phyloP scores from a whole-genome alignment of 176 grass and related monocot species.

The Lolium perenne region DNA sequence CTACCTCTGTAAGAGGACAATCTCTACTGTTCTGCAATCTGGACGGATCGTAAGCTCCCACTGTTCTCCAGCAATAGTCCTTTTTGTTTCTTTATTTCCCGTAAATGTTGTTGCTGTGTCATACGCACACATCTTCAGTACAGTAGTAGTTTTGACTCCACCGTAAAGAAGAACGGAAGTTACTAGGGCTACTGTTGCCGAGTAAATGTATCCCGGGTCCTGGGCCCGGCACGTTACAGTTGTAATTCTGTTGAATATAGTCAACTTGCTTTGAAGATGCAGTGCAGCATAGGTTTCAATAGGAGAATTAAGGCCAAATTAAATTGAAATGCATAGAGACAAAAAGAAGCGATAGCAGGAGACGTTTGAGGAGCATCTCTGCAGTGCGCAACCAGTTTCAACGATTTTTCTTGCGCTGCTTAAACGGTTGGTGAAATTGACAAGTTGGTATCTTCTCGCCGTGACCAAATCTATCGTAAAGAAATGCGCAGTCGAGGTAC shows the following conservation, averaged over 20 bases:
- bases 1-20: not conserved
- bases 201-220: not conserved
- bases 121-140: not conserved
- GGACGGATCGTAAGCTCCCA: not conserved
- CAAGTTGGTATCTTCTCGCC: not conserved
- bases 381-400: not conserved
- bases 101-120: constrained; percentile 48
- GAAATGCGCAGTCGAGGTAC: not conserved
- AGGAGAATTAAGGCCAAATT: not conserved
- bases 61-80: constrained; percentile 37
- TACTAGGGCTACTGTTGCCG: not conserved
- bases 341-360: not conserved
- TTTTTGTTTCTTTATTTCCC: constrained; percentile 45
- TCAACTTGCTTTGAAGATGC: not conserved
- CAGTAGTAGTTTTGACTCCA: constrained; percentile 8
- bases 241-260: not conserved
- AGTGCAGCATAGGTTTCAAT: not conserved
- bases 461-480: not conserved
- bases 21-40: constrained; percentile 11
- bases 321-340: not conserved
- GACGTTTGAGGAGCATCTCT: not conserved
- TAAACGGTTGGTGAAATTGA: not conserved
- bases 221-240: not conserved
- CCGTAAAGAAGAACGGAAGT: not conserved
- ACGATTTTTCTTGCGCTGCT: not conserved